Evolutionary conservation across 2,329 filamentous ascomycete genomes (phyloP).

Genomic region (Fusarium torulosum): DNA sequence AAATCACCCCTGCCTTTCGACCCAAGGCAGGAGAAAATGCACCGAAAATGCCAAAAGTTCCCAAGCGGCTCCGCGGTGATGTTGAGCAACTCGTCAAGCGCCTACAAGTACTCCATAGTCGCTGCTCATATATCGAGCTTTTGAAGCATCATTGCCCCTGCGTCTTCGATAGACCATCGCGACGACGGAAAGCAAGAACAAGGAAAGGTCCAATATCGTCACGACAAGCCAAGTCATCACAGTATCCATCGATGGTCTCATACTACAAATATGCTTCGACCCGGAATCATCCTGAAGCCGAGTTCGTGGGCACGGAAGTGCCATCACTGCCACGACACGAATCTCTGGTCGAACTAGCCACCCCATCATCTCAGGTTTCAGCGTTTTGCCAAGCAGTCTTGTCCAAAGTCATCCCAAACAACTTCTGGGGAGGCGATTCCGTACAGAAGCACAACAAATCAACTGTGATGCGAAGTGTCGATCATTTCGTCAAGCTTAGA

Average conservation of each 20-base stretch:
- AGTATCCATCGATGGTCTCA: not conserved
- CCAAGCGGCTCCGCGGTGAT: slow-evolving; percentile 76
- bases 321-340: slow-evolving; percentile 37
- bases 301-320: slow-evolving; percentile 11
- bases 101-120: slow-evolving; percentile 76
- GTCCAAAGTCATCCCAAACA: slow-evolving; percentile 76
- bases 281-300: slow-evolving; percentile 22
- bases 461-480: slow-evolving; percentile 74
- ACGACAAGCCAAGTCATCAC: slow-evolving; percentile 10
- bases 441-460: slow-evolving; percentile 70
- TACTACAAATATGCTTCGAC: slow-evolving; percentile 28
- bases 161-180: slow-evolving; percentile 43
- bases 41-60: slow-evolving; percentile 56
- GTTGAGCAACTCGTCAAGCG: slow-evolving; percentile 70
- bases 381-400: slow-evolving; percentile 87
- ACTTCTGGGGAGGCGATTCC: slow-evolving; percentile 76
- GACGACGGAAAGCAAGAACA: slow-evolving; percentile 7
- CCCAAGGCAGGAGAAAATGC: slow-evolving; percentile 25
- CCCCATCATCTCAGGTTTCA: slow-evolving; percentile 76
- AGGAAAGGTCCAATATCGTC: slow-evolving; percentile 15
- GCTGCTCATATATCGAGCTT: slow-evolving; percentile 84
- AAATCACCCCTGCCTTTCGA: slow-evolving; percentile 66
- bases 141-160: slow-evolving; percentile 84
- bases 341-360: slow-evolving; percentile 75
- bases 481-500: slow-evolving; percentile 81